Evolutionary conservation across 2,329 filamentous ascomycete species (phyloP).

Genomic region (Talaromyces sp.): DNA sequence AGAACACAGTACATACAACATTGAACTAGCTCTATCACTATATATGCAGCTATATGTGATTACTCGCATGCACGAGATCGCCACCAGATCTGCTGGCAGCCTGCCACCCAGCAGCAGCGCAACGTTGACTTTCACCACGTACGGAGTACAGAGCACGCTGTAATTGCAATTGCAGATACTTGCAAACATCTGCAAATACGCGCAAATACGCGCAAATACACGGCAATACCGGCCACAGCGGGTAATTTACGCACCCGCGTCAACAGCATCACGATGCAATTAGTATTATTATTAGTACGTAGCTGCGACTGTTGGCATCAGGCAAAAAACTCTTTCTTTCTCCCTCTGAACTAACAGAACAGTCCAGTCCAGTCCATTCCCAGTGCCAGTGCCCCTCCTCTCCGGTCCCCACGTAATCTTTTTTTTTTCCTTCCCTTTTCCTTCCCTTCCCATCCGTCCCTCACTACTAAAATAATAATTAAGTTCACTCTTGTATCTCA

Average conservation of each 20-base stretch:
- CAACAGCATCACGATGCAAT: background rate
- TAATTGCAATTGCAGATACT: too few relatives aligned
- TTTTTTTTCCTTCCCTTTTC: constrained; percentile 10
- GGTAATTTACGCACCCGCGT: background rate
- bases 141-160: too few relatives aligned
- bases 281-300: too few relatives aligned
- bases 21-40: too few relatives aligned
- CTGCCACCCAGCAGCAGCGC: background rate
- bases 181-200: background rate
- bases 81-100: background rate
- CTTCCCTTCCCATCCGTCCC: background rate
- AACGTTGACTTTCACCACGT: too few relatives aligned
- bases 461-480: constrained; percentile 10
- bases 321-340: background rate
- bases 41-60: background rate
- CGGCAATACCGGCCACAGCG: too few relatives aligned
- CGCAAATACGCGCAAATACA: background rate
- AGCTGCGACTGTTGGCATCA: too few relatives aligned
- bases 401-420: constrained; percentile 12
- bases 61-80: background rate
- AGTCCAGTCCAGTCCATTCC: background rate
- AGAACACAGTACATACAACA: too few relatives aligned
- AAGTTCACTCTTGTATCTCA: constrained; percentile 11
- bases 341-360: too few relatives aligned
- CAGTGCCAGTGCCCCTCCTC: background rate